Conservation (phyloP, 768 basidiomycete species). For the Tulasnella sp. region DNA sequence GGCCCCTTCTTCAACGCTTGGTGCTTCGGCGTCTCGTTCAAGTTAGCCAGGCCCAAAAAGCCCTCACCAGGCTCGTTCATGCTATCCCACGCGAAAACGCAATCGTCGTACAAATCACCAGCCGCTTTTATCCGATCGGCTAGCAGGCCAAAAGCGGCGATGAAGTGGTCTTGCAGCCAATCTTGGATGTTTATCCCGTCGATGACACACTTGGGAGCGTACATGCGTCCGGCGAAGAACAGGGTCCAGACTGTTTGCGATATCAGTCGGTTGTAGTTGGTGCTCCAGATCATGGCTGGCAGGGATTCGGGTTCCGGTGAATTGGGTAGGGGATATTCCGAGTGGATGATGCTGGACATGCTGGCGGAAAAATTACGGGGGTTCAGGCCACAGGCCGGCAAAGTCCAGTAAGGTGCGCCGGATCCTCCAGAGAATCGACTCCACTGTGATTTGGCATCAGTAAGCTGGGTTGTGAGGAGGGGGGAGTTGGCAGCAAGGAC, state of each 20-base stretch:
- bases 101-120: conserved; percentile 73
- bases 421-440: conserved; percentile 93
- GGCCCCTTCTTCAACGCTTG: conserved; percentile 85
- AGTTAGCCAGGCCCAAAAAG: conserved; percentile 63
- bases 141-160: conserved; percentile 68
- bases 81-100: conserved; percentile 95
- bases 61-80: conserved; percentile 95
- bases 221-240: conserved; percentile 87
- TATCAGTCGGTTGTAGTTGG: conserved; percentile 87
- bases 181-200: conserved; percentile 92
- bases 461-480: not conserved
- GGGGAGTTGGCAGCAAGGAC: conserved; percentile 38
- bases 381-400: conserved; percentile 85
- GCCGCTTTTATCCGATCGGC: conserved; percentile 73
- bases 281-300: conserved; percentile 96
- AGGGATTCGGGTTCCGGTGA: conserved; percentile 64
- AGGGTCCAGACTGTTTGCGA: conserved; percentile 89
- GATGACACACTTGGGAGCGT: conserved; percentile 86
- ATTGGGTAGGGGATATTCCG: conserved; percentile 71
- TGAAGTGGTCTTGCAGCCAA: conserved; percentile 73
- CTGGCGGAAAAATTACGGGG: conserved; percentile 82
- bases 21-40: conserved; percentile 57
- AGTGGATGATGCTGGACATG: conserved; percentile 80
- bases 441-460: conserved; percentile 54
- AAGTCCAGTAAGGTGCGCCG: conserved; percentile 92